Evolutionary conservation across 2,329 filamentous ascomycete genomes (phyloP), one percentile per base, ranked within the genome.

Genomic region (Pseudopyricularia javanii): DNA sequence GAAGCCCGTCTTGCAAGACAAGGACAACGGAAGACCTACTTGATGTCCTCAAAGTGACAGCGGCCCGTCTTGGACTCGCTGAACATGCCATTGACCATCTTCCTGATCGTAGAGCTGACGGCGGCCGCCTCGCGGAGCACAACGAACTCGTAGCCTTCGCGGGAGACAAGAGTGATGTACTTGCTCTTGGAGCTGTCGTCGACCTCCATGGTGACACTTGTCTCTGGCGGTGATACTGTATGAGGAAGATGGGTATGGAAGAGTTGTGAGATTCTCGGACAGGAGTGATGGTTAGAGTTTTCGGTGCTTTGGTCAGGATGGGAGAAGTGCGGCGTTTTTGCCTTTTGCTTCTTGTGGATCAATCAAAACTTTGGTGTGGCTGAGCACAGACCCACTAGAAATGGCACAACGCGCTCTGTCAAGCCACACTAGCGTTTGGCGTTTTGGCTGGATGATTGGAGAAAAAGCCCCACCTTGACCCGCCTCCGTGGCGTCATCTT

Each of bases 161-260:
- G 77, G 1, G 86, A 89, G 43, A 90, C 75, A 51, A 91, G 79
- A 5, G 87, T 91, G 58, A 91, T 78, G 67, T 89, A 91, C 62
- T 88, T 82, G 68, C 77, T 80, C 8, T 26, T 50, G 49, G 33
- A 26, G 33, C 12, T 24, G 33, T 34, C 49, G 15, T 50, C 49
- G 34, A 26, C 49, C 20, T 50, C 33, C 49, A 50, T 50, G 24
- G 33, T 37, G 49, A 50, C 49, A 37, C 49, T 50, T 50, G 49
- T 50, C 33, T 50, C 26, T 37, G 48, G 32, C 22, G 45, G 22
- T 49, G 26, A 14, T 15, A n/a, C 4, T 8, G 20, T 2, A 30
- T 5, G 9, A 37, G 32, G 34, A 24, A 15, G 30, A 33, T n/a
- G 15, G 20, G 5, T 15, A 24, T 33, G 12, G 11, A 43, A 34